Conservation (phyloP, 768 basidiomycete species). For the Trametes cingulata region DNA sequence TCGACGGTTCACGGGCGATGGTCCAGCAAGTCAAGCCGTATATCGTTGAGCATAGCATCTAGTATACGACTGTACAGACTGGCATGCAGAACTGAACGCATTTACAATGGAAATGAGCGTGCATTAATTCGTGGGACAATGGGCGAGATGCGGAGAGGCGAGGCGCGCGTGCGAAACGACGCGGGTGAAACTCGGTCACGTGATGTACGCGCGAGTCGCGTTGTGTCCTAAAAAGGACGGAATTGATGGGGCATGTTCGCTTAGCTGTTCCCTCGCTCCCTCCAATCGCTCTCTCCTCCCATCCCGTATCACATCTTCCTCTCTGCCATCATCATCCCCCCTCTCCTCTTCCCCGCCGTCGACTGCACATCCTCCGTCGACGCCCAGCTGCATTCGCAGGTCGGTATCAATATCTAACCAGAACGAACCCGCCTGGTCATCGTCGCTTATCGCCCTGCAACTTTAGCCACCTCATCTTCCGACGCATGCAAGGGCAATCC, state of each 20-base stretch:
- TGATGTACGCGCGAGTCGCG: conserved; percentile 46
- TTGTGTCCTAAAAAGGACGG: conserved; percentile 40
- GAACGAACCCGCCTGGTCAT: conserved; percentile 12
- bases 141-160: background rate
- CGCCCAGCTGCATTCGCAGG: background rate
- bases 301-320: background rate
- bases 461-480: conserved; percentile 16
- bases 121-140: conserved; percentile 7
- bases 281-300: conserved; percentile 15
- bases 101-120: background rate
- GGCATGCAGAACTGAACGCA: too few species aligned
- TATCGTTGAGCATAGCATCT: too few species aligned
- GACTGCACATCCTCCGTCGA: conserved; percentile 4
- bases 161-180: conserved; percentile 16
- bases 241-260: conserved; percentile 21
- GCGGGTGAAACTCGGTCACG: conserved; percentile 35
- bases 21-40: too few species aligned
- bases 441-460: background rate
- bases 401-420: background rate
- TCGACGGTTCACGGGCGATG: too few species aligned
- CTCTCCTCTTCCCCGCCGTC: conserved; percentile 10
- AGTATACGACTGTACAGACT: too few species aligned
- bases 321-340: conserved; percentile 3
- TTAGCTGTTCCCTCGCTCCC: conserved; percentile 13
- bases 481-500: conserved; percentile 8